A percentile compares a stretch with the other conserved stretches of the same genome.
These are phyloP conservation scores for Basipetospora sp. DNA, from an alignment of 2,329 filamentous ascomycete genomes.

Conservation along the genomic window DNA sequence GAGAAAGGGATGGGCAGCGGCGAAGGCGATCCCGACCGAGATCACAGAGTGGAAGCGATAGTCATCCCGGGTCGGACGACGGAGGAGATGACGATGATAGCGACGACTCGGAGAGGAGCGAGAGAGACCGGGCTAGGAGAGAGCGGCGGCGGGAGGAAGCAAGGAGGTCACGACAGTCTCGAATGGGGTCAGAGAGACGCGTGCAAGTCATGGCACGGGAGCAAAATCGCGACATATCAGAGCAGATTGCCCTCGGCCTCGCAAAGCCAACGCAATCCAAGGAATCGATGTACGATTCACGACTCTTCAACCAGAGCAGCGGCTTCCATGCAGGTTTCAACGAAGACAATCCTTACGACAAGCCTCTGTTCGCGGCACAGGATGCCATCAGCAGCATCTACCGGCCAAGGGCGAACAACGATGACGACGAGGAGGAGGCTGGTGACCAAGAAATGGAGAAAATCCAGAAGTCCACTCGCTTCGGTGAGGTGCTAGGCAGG, in stretches of 20 bases:
- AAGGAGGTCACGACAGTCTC: constrained; percentile 76
- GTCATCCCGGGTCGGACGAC: constrained; percentile 35
- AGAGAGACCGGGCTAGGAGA: constrained; percentile 61
- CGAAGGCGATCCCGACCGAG: constrained; percentile 16
- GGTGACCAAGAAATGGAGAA: constrained; percentile 73
- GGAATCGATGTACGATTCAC: constrained; percentile 93
- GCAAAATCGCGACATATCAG: constrained; percentile 90
- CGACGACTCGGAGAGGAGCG: constrained; percentile 57
- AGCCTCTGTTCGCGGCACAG: constrained; percentile 88
- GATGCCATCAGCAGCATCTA: constrained; percentile 93
- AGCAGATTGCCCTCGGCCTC: constrained; percentile 86
- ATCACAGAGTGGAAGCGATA: constrained; percentile 34
- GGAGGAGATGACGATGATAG: constrained; percentile 34
- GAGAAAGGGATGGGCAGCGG: constrained; percentile 37
- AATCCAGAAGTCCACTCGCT: constrained; percentile 72
- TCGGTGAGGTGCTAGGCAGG: constrained; percentile 70
- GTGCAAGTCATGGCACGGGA: constrained; percentile 88
- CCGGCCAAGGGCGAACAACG: constrained; percentile 59
- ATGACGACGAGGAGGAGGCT: constrained; percentile 62
- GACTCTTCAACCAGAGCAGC: constrained; percentile 84
- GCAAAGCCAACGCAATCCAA: constrained; percentile 86
- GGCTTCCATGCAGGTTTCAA: constrained; percentile 90
- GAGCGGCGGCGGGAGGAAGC: constrained; percentile 74
- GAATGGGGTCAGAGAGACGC: constrained; percentile 86
- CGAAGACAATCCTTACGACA: constrained; percentile 94